A percentile compares a stretch with the other conserved stretches of the same genome.
Conservation (phyloP, 768 basidiomycete species). For the Auriscalpium vulgare region DNA sequence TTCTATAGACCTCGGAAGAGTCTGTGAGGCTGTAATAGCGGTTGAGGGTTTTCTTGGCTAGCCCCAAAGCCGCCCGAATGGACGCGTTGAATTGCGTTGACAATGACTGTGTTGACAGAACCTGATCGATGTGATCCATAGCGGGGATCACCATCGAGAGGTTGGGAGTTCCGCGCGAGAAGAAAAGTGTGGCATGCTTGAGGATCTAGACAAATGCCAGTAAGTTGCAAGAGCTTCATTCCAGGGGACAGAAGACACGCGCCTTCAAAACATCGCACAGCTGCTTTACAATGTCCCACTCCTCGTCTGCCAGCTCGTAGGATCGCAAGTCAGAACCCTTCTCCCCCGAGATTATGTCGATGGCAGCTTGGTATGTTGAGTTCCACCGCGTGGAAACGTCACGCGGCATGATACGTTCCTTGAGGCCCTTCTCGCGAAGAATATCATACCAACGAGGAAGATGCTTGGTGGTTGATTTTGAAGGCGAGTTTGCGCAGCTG, state of each 20-base stretch:
- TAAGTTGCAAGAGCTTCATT: not conserved
- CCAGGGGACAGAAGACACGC: not conserved
- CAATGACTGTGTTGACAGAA: conserved; percentile 1
- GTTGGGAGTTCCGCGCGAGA: conserved; percentile 18
- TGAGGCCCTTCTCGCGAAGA: not conserved
- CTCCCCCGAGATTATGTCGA: too few species aligned
- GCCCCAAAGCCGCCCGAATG: conserved; percentile 17
- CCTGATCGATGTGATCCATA: conserved; percentile 18
- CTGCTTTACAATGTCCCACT: conserved; percentile 8
- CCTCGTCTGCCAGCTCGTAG: too few species aligned
- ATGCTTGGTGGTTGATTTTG: conserved; percentile 11
- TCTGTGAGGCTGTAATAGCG: conserved; percentile 26
- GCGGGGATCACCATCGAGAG: conserved; percentile 20
- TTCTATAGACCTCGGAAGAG: conserved; percentile 23
- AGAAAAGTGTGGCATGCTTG: conserved; percentile 19
- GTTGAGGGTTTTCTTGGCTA: conserved; percentile 24
- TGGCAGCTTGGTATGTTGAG: conserved; percentile 7
- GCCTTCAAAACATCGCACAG: conserved; percentile 19
- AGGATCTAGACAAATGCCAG: conserved; percentile 4
- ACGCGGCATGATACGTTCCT: not conserved
- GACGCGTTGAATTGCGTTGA: conserved; percentile 1
- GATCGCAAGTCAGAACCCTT: too few species aligned
- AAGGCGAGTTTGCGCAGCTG: conserved; percentile 11
- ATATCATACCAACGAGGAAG: conserved; percentile 1
- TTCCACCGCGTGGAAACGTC: conserved; percentile 18